Base-by-base conservation (phyloP, 305 asterid species). In the Plantago lanceolata region DNA sequence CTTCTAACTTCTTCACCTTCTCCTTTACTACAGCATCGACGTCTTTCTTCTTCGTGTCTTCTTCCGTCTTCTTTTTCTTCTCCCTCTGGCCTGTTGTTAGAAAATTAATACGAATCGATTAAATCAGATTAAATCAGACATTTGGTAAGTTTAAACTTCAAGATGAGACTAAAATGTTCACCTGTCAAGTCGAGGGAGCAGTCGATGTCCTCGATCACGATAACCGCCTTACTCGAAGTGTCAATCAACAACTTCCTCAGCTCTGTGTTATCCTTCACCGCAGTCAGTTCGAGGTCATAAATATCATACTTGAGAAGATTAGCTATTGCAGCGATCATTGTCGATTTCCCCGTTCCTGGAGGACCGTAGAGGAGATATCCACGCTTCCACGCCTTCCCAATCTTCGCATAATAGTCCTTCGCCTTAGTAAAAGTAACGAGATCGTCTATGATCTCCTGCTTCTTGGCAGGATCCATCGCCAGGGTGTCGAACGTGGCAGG, bases 351-450 rank as follows among this genome's bases (percentile, higher is more conserved):
- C 0, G 83, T 78, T 4, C 83, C 80, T 17, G 80, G 83, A 0
- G 83, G 83, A 8, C 83, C 83, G 50, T 78, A 50, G 18, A 78
- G 73, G 47, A 78, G 78, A 45, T 78, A 78, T 0, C 83, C 80
- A 3, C 80, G 58, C 18, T 78, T 78, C 80, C 80, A 75, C 0
- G 83, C 78, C 69, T 77, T 31, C 19, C 80, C 83, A 12, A 69
- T 72, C 8, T 61, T 66, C 6, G 69, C 53, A 19, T 78, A 78
- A 48, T 71, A 75, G 6, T 52, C 71, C n/a, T 63, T 65, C 0
- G 56, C 68, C 9, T 24, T 68, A 4, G 75, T 75, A 53, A 78
- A 78, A 5, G 74, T 54, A 15, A 69, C 2, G 19, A 78, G 53
- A 65, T 75, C 83, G 14, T 50, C 68, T 8, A 75, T 24, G 16